phyloP scores from a whole-genome alignment of 192 early-diverging fungal genomes.

The Geranomyces michiganensis region DNA sequence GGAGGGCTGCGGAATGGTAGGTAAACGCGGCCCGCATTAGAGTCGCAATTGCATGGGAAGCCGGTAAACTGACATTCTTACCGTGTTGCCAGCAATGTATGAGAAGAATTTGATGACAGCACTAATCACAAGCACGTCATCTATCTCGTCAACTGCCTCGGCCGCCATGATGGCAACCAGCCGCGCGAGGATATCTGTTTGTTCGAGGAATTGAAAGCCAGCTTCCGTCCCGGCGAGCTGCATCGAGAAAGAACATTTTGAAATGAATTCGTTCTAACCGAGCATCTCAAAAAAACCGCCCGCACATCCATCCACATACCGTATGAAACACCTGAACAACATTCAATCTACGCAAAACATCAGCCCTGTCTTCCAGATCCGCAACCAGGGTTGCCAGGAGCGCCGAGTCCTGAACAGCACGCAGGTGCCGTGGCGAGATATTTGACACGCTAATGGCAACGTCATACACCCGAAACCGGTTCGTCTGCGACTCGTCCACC shows the following conservation, averaged over 20 bases:
- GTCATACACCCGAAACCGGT: slow-evolving; percentile 57
- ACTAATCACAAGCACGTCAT: slow-evolving; percentile 35
- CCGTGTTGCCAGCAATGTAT: slow-evolving; percentile 24
- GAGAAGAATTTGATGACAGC: slow-evolving; percentile 55
- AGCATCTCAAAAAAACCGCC: background rate
- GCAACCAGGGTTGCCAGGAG: slow-evolving; percentile 36
- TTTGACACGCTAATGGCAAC: slow-evolving; percentile 40
- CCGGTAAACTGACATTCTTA: background rate
- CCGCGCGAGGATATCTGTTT: slow-evolving; percentile 35
- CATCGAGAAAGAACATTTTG: background rate
- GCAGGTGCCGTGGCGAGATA: slow-evolving; percentile 41
- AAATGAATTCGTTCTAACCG: too few species aligned
- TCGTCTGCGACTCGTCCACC: slow-evolving; percentile 34
- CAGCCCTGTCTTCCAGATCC: slow-evolving; percentile 39
- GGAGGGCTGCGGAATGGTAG: too few species aligned
- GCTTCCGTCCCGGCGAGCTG: slow-evolving; percentile 22
- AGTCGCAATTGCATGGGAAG: too few species aligned
- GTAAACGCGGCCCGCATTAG: too few species aligned
- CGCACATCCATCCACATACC: slow-evolving; percentile 32
- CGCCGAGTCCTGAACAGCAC: slow-evolving; percentile 35
- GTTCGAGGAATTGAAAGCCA: slow-evolving; percentile 44
- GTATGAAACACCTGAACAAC: slow-evolving; percentile 49
- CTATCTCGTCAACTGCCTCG: slow-evolving; percentile 34
- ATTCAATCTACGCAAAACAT: slow-evolving; percentile 51
- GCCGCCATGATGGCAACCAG: slow-evolving; percentile 34